These are phyloP conservation scores for Triticum turgidum DNA, from an alignment of 176 grass and related monocot species.

Conservation along the genomic window DNA sequence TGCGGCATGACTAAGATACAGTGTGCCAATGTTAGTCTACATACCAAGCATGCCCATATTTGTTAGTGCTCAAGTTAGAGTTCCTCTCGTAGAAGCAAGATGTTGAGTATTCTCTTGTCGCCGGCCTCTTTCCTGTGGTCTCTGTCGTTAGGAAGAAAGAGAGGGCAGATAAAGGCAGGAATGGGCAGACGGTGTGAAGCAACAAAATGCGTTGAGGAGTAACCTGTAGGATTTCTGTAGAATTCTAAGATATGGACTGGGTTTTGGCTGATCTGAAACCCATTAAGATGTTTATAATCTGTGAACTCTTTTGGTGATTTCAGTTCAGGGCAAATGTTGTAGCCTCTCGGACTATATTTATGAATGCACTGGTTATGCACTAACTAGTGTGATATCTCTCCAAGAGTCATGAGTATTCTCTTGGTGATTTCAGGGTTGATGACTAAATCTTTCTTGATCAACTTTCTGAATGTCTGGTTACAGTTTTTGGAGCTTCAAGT, in stretches of 20 bases:
- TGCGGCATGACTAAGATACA: not conserved
- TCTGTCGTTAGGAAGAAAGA: constrained; percentile 28
- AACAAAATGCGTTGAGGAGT: not conserved
- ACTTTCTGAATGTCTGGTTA: too few species aligned
- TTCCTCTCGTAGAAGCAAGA: constrained; percentile 12
- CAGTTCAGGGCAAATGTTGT: not conserved
- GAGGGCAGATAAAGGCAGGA: not conserved
- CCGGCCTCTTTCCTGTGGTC: not conserved
- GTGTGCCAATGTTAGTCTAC: not conserved
- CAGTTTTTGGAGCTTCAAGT: too few species aligned
- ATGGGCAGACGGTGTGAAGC: not conserved
- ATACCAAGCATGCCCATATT: not conserved
- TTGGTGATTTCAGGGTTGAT: too few species aligned
- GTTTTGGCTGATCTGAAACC: not conserved
- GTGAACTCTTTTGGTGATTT: constrained; percentile 32
- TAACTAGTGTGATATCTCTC: too few species aligned
- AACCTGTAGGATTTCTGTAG: not conserved
- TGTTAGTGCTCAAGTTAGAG: not conserved
- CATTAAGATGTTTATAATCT: constrained; percentile 23
- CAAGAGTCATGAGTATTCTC: too few species aligned
- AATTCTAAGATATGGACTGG: not conserved
- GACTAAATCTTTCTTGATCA: too few species aligned
- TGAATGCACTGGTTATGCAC: not conserved
- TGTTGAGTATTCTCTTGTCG: not conserved
- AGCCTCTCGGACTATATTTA: constrained; percentile 11